Conservation (phyloP, 306 rosid genomes). For the Begonia fuchsioides region DNA sequence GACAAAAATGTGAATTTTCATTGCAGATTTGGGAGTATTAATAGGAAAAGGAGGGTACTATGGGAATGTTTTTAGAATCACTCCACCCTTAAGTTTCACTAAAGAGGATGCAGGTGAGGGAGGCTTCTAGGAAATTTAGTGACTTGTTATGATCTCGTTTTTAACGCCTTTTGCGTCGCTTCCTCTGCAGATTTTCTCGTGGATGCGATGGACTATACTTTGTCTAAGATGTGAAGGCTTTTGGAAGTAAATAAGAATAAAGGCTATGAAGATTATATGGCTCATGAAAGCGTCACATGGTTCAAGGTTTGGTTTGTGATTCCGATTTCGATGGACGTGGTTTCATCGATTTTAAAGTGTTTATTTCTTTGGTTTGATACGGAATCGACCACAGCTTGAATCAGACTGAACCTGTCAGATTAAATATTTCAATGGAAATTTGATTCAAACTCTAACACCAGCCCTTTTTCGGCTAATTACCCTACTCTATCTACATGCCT, state of each 20-base stretch:
- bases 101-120: slow-evolving; percentile 76
- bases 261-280: neutral
- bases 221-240: slow-evolving; percentile 45
- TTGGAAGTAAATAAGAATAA: slow-evolving; percentile 14
- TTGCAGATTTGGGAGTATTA: slow-evolving; percentile 64
- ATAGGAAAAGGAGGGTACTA: slow-evolving; percentile 78
- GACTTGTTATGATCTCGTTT: neutral
- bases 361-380: too few relatives aligned
- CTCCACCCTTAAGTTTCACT: slow-evolving; percentile 85
- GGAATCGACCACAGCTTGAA: too few relatives aligned
- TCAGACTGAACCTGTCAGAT: too few relatives aligned
- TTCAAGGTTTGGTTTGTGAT: too few relatives aligned
- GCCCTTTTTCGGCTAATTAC: too few relatives aligned
- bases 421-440: too few relatives aligned
- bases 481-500: too few relatives aligned
- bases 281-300: too few relatives aligned
- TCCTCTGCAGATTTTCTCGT: slow-evolving; percentile 60
- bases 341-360: too few relatives aligned
- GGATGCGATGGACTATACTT: slow-evolving; percentile 59
- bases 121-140: neutral
- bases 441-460: too few relatives aligned
- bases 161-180: neutral
- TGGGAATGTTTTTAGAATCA: slow-evolving; percentile 85
- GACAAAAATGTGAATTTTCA: slow-evolving; percentile 1
- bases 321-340: too few relatives aligned